Percentiles rank a stretch among this genome's conserved stretches.
Conservation (phyloP, 805 yeast species). For the Starmera pachycereana region DNA sequence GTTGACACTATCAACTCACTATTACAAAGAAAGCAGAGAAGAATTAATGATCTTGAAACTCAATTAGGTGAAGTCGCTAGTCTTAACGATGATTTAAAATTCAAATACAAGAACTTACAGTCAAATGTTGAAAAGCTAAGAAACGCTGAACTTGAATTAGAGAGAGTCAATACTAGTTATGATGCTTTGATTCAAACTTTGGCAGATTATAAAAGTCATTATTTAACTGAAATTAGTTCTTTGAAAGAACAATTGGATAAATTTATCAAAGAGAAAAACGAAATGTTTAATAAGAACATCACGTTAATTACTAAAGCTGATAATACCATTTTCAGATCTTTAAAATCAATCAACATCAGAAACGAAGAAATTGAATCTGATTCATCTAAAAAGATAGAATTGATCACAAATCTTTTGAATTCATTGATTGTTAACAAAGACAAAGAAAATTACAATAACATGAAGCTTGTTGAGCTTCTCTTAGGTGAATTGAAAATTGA, state of each 20-base stretch:
- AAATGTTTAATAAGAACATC: conserved; percentile 26
- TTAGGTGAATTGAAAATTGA: conserved; percentile 22
- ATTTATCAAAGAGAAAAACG: conserved; percentile 27
- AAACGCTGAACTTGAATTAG: conserved; percentile 42
- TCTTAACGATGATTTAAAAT: conserved; percentile 36
- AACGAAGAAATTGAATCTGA: conserved; percentile 41
- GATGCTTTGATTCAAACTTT: conserved; percentile 45
- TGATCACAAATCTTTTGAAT: too few species aligned
- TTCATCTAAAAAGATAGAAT: conserved; percentile 19
- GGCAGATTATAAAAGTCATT: conserved; percentile 39
- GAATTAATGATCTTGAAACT: conserved; percentile 55
- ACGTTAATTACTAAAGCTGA: conserved; percentile 32
- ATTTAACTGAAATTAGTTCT: conserved; percentile 30
- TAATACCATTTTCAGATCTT: conserved; percentile 36
- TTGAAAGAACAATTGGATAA: conserved; percentile 27
- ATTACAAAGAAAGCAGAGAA: conserved; percentile 58
- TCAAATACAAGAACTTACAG: conserved; percentile 39
- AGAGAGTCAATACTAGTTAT: conserved; percentile 46
- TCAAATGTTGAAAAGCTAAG: conserved; percentile 38
- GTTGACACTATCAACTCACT: conserved; percentile 64
- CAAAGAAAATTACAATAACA: conserved; percentile 17
- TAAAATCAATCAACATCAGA: conserved; percentile 37
- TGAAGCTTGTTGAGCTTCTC: conserved; percentile 30
- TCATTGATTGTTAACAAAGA: too few species aligned
- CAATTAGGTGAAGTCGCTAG: conserved; percentile 39